Percentiles rank a stretch among this genome's conserved stretches.
Conservation (phyloP, 805 yeast species). For the Danielia reshetovae region DNA sequence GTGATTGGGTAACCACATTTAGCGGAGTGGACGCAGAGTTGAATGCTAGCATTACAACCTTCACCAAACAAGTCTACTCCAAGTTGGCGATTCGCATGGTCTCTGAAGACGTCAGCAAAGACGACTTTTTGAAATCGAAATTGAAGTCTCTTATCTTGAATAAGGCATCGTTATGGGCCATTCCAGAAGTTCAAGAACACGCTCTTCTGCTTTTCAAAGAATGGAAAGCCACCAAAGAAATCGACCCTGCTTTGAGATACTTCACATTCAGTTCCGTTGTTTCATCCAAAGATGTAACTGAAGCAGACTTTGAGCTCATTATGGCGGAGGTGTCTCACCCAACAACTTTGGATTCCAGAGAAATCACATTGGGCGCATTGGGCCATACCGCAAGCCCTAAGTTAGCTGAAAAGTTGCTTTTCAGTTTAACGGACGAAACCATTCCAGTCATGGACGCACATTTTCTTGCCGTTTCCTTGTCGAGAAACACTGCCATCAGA, state of each 20-base stretch:
- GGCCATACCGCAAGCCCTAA: conserved; percentile 41
- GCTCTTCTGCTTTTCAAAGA: conserved; percentile 29
- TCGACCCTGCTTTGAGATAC: conserved; percentile 43
- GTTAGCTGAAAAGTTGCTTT: conserved; percentile 35
- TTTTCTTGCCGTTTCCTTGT: conserved; percentile 44
- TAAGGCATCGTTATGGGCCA: conserved; percentile 36
- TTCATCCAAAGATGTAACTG: conserved; percentile 27
- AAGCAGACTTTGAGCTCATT: conserved; percentile 35
- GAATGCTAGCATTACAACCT: conserved; percentile 18
- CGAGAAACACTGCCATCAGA: conserved; percentile 43
- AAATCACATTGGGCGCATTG: conserved; percentile 52
- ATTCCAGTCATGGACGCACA: conserved; percentile 57
- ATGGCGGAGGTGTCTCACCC: conserved; percentile 48
- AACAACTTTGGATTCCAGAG: conserved; percentile 53
- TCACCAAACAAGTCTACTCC: conserved; percentile 29
- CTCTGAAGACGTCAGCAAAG: conserved; percentile 10
- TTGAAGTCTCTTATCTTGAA: conserved; percentile 38
- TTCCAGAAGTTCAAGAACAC: conserved; percentile 33
- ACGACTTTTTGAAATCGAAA: conserved; percentile 27
- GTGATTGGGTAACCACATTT: conserved; percentile 31
- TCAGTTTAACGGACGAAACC: conserved; percentile 37
- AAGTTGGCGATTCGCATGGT: conserved; percentile 25
- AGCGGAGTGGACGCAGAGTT: conserved; percentile 25
- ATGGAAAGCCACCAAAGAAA: conserved; percentile 20
- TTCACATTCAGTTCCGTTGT: conserved; percentile 44